A percentile compares a stretch with the other conserved stretches of the same genome.
These are phyloP conservation scores for Suaeda aralocaspica DNA, from an alignment of 148 eudicot genomes.

Conservation along the genomic window DNA sequence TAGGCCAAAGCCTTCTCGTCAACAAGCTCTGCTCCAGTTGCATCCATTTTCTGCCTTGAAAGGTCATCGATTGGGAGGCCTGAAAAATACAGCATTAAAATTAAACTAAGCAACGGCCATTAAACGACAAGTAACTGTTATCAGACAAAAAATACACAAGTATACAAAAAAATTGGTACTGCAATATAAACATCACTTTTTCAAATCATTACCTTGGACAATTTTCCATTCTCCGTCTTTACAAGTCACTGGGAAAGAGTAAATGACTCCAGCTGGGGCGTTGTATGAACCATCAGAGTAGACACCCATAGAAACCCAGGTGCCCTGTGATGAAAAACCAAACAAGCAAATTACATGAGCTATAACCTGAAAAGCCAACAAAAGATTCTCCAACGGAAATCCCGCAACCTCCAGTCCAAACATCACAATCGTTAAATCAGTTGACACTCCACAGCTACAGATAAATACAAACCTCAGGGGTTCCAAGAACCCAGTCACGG, in stretches of 20 bases:
- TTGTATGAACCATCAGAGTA: constrained; percentile 98
- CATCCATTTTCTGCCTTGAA: constrained; percentile 91
- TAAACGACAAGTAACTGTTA: no score
- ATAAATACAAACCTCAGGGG: constrained; percentile 71
- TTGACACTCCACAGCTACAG: not conserved
- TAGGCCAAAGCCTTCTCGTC: constrained; percentile 93
- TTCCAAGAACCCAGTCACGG: constrained; percentile 97
- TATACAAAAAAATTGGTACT: no score
- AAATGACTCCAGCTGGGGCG: constrained; percentile 83
- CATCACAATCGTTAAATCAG: not conserved
- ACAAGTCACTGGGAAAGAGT: constrained; percentile 95
- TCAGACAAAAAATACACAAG: no score
- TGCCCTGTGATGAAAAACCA: constrained; percentile 43
- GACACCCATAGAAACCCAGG: constrained; percentile 98
- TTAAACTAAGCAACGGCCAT: no score
- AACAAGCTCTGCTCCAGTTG: constrained; percentile 75
- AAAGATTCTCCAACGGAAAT: not conserved
- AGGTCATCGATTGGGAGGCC: constrained; percentile 82
- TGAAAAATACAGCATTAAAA: constrained; percentile 3
- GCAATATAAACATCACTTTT: no score
- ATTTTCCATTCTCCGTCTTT: constrained; percentile 77
- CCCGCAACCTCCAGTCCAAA: no score
- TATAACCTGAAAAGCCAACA: not conserved
- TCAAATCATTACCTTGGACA: constrained; percentile 94
- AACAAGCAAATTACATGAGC: not conserved